Base-by-base conservation (phyloP, 768 basidiomycete genomes). In the Lentinula boryana region DNA sequence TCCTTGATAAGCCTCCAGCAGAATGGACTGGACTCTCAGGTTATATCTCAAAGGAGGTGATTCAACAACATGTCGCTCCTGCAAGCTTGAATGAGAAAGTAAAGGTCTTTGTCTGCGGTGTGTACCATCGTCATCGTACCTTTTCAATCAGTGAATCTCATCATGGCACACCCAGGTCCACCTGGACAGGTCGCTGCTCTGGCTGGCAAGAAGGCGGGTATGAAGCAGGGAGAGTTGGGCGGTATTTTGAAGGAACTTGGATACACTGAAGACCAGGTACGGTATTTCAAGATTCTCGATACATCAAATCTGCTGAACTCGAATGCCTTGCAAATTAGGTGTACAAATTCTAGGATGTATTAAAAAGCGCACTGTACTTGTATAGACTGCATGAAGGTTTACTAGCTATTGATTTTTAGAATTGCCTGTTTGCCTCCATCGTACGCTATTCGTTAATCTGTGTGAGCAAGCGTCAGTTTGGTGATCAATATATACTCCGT, bases 81-180 rank as follows among this genome's bases (percentile, higher is more conserved):
- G 73, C 90, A 21, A 76, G 78, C 9, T 71, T 85, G 15, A 82
- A 80, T 7, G 85, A 91, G 60, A 95, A 94, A 75, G 80, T 93
- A 67, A 95, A 95, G 78, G 74, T 95, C 60, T 91, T 95, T 70
- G 75, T 98, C 23, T 98, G 95, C 69, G 95, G 93, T 86, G 74
- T 51, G 50, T 51, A 35, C 10, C 27, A 5, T 5, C 65, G 85
- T 71, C 13, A 16, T 36, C 7, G n/a, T 35, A 27, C 60, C 18
- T 54, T 31, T 61, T 49, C 18, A 46, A 55, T 27, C 62, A 23
- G 13, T 5, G 23, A 40, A 23, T 4, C n/a, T 55, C 38, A 36
- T 55, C 18, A 13, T 18, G 53, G 12, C 5, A 35, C 21, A 16
- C 16, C 23, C 60, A 87, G 89, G 92, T 6, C 93, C 93, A 12